Percentiles rank a stretch among this genome's conserved stretches.
Conservation (phyloP, 768 basidiomycete species). For the Phlebiopsis flavidoalba region DNA sequence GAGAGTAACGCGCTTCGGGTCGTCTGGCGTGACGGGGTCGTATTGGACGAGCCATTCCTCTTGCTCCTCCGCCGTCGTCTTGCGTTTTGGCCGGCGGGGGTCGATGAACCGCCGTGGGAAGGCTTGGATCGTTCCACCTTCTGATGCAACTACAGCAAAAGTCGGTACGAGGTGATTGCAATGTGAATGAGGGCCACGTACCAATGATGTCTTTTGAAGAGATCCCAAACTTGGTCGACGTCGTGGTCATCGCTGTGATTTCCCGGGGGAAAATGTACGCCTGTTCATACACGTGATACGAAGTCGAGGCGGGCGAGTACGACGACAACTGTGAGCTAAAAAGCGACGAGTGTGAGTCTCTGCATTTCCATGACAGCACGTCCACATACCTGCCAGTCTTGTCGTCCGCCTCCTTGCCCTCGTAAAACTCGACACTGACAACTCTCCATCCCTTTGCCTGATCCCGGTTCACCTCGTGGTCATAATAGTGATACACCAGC, state of each 20-base stretch:
- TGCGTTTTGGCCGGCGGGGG: constrained; percentile 76
- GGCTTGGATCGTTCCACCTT: constrained; percentile 66
- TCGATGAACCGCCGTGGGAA: constrained; percentile 73
- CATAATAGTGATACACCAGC: constrained; percentile 86
- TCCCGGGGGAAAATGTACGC: constrained; percentile 66
- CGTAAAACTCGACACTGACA: constrained; percentile 86
- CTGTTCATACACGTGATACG: constrained; percentile 59
- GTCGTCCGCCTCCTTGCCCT: constrained; percentile 62
- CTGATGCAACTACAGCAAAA: constrained; percentile 60
- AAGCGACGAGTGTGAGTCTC: not conserved
- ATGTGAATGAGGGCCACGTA: constrained; percentile 30
- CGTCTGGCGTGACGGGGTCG: constrained; percentile 72
- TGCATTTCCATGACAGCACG: not conserved
- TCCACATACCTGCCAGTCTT: constrained; percentile 63
- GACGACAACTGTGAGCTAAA: constrained; percentile 50
- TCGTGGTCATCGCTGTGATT: constrained; percentile 66
- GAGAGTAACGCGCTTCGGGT: constrained; percentile 54
- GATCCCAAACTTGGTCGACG: constrained; percentile 86
- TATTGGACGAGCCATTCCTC: constrained; percentile 88
- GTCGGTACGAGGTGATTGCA: not conserved
- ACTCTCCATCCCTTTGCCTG: constrained; percentile 65
- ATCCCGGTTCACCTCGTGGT: constrained; percentile 44
- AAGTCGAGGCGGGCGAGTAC: constrained; percentile 46
- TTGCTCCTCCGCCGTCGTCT: constrained; percentile 69
- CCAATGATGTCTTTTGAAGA: constrained; percentile 82